Percentiles rank a stretch among this genome's conserved stretches.
Evolutionary conservation across 176 grass and related monocot genomes (phyloP).

Genomic region (Rhynchospora pubera): DNA sequence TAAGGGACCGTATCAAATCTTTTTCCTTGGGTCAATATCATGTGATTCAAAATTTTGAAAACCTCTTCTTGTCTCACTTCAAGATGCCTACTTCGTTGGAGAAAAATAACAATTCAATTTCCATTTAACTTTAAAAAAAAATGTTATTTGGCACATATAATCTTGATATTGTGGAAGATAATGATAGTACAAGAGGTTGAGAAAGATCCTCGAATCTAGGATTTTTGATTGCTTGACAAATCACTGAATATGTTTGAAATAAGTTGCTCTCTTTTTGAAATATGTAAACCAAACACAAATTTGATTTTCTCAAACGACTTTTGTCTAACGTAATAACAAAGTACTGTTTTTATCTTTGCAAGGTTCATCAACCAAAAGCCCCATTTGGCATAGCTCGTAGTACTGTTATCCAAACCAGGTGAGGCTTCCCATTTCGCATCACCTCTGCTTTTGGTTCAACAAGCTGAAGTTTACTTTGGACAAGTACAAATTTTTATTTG

Average conservation of each 20-base stretch:
- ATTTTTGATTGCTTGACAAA: background rate
- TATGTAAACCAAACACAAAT: background rate
- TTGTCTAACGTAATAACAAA: background rate
- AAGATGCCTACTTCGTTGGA: background rate
- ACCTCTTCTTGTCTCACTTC: background rate
- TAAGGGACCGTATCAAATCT: constrained; percentile 9
- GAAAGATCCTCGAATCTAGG: background rate
- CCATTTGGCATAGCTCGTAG: background rate
- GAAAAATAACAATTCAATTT: background rate
- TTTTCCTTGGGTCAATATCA: constrained; percentile 14
- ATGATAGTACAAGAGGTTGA: background rate
- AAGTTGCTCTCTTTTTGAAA: background rate
- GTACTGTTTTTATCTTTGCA: background rate
- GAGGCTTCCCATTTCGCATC: background rate
- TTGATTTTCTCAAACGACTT: background rate
- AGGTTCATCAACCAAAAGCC: background rate
- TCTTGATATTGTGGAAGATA: background rate
- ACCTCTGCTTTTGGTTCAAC: background rate
- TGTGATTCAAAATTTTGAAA: background rate
- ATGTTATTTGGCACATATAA: background rate
- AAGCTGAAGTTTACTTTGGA: background rate
- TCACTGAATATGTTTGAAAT: background rate
- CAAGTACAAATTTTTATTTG: background rate
- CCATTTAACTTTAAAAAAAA: background rate
- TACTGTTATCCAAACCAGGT: background rate